Evolutionary conservation across 1,284 basidiomycete species (phyloP).

Genomic region (Austroboletus niveus): DNA sequence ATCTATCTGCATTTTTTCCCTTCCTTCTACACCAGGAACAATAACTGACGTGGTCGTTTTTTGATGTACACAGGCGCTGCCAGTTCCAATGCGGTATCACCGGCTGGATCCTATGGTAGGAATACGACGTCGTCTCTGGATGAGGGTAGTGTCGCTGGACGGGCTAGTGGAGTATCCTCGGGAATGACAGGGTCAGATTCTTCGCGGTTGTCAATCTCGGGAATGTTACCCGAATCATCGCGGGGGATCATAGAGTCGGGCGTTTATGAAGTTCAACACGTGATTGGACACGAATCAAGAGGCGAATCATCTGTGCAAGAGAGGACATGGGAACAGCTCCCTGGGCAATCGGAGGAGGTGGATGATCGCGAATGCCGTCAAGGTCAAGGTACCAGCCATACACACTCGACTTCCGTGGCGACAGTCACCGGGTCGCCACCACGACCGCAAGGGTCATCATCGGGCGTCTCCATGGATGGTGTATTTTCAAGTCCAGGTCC

Average conservation of each 20-base stretch:
- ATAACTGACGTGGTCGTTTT: slow-evolving; percentile 6
- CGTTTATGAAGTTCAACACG: neutral
- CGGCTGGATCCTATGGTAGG: slow-evolving; percentile 24
- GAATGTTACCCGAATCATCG: slow-evolving; percentile 1
- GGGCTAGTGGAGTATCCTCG: slow-evolving; percentile 16
- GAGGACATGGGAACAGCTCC: neutral
- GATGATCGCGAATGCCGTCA: neutral
- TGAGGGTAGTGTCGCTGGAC: slow-evolving; percentile 12
- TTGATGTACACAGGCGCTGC: slow-evolving; percentile 13
- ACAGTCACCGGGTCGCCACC: slow-evolving; percentile 26
- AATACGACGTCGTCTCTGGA: slow-evolving; percentile 21
- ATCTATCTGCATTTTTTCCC: neutral
- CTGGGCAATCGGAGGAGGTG: neutral
- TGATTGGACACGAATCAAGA: neutral
- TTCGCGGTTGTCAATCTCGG: slow-evolving; percentile 8
- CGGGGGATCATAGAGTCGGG: neutral
- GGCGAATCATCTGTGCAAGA: slow-evolving; percentile 2
- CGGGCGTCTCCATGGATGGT: neutral
- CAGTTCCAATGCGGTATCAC: slow-evolving; percentile 16
- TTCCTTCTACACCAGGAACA: slow-evolving; percentile 1
- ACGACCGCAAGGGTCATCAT: slow-evolving; percentile 4
- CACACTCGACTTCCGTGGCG: slow-evolving; percentile 26
- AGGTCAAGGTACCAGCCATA: slow-evolving; percentile 3
- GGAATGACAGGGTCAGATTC: slow-evolving; percentile 14
- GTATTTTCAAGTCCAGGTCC: neutral